These are phyloP conservation scores for Lonicera japonica DNA, from an alignment of 129 eudicot genomes.

Conservation along the genomic window DNA sequence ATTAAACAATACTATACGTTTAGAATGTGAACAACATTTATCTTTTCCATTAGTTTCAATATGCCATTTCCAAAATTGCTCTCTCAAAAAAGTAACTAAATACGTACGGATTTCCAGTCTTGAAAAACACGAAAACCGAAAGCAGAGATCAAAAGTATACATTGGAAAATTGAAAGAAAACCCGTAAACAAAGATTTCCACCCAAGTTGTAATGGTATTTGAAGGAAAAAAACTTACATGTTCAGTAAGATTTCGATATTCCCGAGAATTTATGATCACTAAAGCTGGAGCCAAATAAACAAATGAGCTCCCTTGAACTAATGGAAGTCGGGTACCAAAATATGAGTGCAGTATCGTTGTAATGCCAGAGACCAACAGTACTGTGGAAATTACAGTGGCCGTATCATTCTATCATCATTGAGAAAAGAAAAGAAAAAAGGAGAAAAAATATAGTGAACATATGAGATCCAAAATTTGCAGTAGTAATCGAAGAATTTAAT, in stretches of 20 bases:
- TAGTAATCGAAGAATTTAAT: conserved; percentile 4
- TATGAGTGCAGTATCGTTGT: conserved; percentile 70
- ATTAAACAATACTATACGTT: too few species aligned
- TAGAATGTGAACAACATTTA: too few species aligned
- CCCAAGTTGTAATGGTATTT: too few species aligned
- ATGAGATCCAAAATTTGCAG: neutral
- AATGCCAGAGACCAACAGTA: conserved; percentile 75
- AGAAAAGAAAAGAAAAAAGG: neutral
- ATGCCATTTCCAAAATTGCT: too few species aligned
- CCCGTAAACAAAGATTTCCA: neutral
- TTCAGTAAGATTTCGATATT: conserved; percentile 78
- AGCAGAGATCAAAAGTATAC: too few species aligned
- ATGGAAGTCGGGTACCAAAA: conserved; percentile 91
- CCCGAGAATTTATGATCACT: conserved; percentile 73
- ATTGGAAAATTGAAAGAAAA: too few species aligned
- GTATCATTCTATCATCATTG: conserved; percentile 66
- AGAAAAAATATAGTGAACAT: conserved; percentile 2
- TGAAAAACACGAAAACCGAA: too few species aligned
- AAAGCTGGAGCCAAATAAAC: conserved; percentile 87
- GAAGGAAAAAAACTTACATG: conserved; percentile 45
- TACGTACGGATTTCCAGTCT: too few species aligned
- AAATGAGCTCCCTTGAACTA: conserved; percentile 98
- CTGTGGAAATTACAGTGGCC: conserved; percentile 77
- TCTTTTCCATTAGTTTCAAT: too few species aligned
- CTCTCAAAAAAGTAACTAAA: too few species aligned